Evolutionary conservation across 305 asterid species (phyloP).

Genomic region (Solanum hybrid): DNA sequence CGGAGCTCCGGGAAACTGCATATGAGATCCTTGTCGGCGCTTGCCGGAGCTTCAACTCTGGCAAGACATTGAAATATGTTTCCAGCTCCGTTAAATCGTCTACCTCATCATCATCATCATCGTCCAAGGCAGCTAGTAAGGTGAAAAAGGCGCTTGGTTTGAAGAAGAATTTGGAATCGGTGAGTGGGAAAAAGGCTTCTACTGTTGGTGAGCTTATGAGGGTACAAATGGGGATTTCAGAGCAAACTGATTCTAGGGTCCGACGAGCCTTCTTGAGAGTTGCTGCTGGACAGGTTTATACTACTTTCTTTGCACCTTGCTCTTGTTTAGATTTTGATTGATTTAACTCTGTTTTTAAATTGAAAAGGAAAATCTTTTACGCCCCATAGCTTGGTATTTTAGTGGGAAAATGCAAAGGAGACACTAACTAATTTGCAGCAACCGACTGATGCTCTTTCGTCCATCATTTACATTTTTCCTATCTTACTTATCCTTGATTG

Average conservation of each 20-base stretch:
- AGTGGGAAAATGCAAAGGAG: neutral
- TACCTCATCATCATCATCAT: constrained; percentile 19
- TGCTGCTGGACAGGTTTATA: constrained; percentile 79
- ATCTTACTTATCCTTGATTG: neutral
- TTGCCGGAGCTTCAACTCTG: constrained; percentile 60
- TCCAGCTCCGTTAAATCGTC: constrained; percentile 35
- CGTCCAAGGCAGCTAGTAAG: constrained; percentile 45
- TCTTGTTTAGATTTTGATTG: neutral
- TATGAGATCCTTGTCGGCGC: constrained; percentile 78
- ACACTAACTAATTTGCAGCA: neutral
- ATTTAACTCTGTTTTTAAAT: neutral
- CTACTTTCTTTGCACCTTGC: neutral
- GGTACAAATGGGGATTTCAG: constrained; percentile 78
- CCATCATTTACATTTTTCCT: neutral
- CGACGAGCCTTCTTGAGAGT: constrained; percentile 67
- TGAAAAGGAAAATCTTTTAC: neutral
- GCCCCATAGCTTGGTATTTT: neutral
- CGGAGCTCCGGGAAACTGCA: constrained; percentile 84
- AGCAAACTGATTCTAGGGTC: constrained; percentile 69
- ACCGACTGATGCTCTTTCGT: neutral
- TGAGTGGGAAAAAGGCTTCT: constrained; percentile 21
- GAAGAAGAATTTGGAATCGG: constrained; percentile 27
- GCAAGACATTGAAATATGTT: constrained; percentile 58
- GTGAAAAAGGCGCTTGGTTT: constrained; percentile 74
- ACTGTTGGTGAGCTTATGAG: constrained; percentile 60